Evolutionary conservation across 768 basidiomycete species (phyloP).

Genomic region (Suillus brevipes): DNA sequence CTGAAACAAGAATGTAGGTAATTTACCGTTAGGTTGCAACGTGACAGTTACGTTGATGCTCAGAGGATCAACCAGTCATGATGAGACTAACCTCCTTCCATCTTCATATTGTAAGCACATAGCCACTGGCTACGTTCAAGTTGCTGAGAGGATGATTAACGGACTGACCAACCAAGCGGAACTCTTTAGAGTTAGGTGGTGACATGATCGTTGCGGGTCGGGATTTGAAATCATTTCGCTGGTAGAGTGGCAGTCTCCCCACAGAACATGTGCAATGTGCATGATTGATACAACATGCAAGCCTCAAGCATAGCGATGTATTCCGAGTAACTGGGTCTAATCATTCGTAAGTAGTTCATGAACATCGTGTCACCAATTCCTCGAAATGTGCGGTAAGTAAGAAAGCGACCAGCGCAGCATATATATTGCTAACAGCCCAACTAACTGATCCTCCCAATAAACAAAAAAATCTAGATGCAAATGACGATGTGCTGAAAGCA

Average conservation of each 20-base stretch:
- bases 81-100: neutral
- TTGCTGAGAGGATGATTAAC: neutral
- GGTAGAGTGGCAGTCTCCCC: neutral
- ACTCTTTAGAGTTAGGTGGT: neutral
- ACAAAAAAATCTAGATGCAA: neutral
- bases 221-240: neutral
- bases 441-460: neutral
- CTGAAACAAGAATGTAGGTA: neutral
- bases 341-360: neutral
- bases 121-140: neutral
- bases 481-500: slow-evolving; percentile 3
- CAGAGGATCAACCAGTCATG: neutral
- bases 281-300: neutral
- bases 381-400: slow-evolving; percentile 12
- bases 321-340: neutral
- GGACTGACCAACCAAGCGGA: neutral
- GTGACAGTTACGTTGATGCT: neutral
- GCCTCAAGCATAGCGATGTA: neutral
- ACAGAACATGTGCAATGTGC: neutral
- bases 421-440: neutral
- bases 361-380: neutral
- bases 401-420: slow-evolving; percentile 7
- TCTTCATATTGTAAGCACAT: neutral
- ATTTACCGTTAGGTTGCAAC: neutral
- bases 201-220: neutral